These are phyloP conservation scores for Saccharum officinarum DNA, from an alignment of 176 grass and related monocot species.

Conservation along the genomic window DNA sequence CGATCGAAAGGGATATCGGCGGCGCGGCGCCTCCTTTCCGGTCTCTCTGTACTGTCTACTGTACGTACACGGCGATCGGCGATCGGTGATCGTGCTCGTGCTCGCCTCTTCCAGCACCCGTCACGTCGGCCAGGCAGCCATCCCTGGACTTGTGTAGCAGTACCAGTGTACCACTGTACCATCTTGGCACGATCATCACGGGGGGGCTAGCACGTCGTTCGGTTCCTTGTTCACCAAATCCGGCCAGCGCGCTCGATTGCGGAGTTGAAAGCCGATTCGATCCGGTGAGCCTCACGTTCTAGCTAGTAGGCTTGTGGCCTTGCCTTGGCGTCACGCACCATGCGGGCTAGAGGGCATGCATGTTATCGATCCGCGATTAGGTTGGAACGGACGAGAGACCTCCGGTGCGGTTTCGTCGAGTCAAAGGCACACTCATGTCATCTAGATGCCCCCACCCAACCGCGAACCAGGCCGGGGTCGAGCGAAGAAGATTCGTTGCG, in stretches of 20 bases:
- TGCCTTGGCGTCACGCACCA: neutral
- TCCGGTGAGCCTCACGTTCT: conserved; percentile 19
- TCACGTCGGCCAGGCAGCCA: no score
- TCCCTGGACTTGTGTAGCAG: no score
- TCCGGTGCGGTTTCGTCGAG: neutral
- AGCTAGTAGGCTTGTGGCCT: neutral
- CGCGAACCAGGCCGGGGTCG: no score
- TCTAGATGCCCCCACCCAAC: no score
- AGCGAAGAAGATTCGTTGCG: no score
- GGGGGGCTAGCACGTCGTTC: neutral
- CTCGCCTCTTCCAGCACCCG: no score
- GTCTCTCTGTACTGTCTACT: neutral
- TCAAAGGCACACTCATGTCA: no score
- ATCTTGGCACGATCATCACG: no score
- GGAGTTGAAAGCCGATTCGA: conserved; percentile 1
- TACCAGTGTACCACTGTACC: no score
- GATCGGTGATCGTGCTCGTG: neutral
- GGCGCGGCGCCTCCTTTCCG: neutral
- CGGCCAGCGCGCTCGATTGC: conserved; percentile 15
- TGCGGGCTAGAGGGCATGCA: neutral
- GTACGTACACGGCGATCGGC: neutral
- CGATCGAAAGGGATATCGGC: neutral
- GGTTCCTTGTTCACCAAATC: neutral
- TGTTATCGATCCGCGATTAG: neutral
- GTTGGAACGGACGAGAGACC: neutral